A percentile compares a stretch with the other conserved stretches of the same genome.
phyloP scores from a whole-genome alignment of 768 basidiomycete genomes.

The Rickenella mellea region DNA sequence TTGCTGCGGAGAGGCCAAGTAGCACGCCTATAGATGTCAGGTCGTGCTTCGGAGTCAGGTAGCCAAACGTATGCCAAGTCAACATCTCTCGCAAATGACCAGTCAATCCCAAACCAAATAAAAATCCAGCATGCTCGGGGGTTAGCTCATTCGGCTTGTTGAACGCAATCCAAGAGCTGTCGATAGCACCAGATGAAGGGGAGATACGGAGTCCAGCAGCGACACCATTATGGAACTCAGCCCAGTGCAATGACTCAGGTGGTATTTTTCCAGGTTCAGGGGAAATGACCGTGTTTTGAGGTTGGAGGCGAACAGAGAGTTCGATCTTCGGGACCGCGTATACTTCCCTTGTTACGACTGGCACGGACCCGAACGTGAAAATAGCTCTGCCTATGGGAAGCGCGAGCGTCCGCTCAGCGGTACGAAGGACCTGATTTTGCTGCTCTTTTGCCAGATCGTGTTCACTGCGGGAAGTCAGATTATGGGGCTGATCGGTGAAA shows the following conservation, averaged over 20 bases:
- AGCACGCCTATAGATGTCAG: constrained; percentile 89
- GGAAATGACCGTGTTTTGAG: constrained; percentile 51
- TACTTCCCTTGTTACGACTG: constrained; percentile 66
- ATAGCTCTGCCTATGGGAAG: constrained; percentile 84
- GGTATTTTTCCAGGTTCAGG: constrained; percentile 69
- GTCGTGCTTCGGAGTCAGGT: constrained; percentile 94
- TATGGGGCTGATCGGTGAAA: too few species aligned
- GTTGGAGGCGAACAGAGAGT: constrained; percentile 64
- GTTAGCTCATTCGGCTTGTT: constrained; percentile 88
- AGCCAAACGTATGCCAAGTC: constrained; percentile 93
- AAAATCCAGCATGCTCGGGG: constrained; percentile 92
- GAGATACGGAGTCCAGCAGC: constrained; percentile 83
- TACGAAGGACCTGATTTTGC: constrained; percentile 67
- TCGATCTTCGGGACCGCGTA: constrained; percentile 76
- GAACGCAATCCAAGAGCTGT: constrained; percentile 94
- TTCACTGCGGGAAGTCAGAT: constrained; percentile 42
- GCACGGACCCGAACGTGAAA: constrained; percentile 82
- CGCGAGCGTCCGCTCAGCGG: constrained; percentile 84
- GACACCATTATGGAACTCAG: constrained; percentile 97
- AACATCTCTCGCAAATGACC: constrained; percentile 86
- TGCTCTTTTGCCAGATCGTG: constrained; percentile 83
- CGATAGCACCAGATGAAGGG: constrained; percentile 62
- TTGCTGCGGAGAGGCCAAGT: constrained; percentile 87
- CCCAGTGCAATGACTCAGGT: constrained; percentile 73
- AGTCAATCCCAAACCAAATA: constrained; percentile 84